Evolutionary conservation across 2,329 filamentous ascomycete genomes (phyloP), one percentile per base, ranked within the genome.

Genomic region (Hypoxylon rubiginosum): DNA sequence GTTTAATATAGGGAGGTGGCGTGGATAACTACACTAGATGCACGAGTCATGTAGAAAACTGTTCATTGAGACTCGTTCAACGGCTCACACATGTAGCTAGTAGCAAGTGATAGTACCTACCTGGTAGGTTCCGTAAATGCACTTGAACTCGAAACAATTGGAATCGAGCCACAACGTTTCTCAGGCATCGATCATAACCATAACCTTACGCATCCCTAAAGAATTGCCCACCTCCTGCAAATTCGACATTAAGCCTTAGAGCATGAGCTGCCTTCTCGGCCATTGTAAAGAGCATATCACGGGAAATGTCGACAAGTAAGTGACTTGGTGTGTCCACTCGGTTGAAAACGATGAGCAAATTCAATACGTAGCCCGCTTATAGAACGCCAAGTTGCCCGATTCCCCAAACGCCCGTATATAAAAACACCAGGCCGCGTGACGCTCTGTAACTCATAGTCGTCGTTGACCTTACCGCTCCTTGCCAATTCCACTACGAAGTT

Each of bases 21-120:
- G 24, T 43, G 58, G 39, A 34, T 51, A 56, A 56, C 21, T 10
- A 36, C 9, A 34, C 30, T 56, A 50, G 36, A 50, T 4, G 10
- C 39, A 19, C 2, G 39, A 43, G 15, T 43, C 4, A 43, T 19
- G 19, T n/a, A 36, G 43, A 30, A 49, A 28, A 41, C n/a, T 39
- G 21, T 30, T 8, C 10, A 26, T 30, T 21, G 11, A 50, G 26
- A 32, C n/a, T n/a, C 8, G n/a, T 30, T 10, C 15, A 50, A 30
- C 13, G 7, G 4, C 10, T 11, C 45, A 15, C 9, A 26, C 3
- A 13, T 26, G 15, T 48, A 28, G 45, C 11, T 7, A 9, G 32
- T 9, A 34, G 32, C n/a, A n/a, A n/a, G n/a, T n/a, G n/a, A n/a
- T n/a, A n/a, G n/a, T n/a, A n/a, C n/a, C n/a, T n/a, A n/a, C n/a